A percentile compares a stretch with the other conserved stretches of the same genome.
Conservation (phyloP, 768 basidiomycete genomes). For the Plicaturopsis crispa region DNA sequence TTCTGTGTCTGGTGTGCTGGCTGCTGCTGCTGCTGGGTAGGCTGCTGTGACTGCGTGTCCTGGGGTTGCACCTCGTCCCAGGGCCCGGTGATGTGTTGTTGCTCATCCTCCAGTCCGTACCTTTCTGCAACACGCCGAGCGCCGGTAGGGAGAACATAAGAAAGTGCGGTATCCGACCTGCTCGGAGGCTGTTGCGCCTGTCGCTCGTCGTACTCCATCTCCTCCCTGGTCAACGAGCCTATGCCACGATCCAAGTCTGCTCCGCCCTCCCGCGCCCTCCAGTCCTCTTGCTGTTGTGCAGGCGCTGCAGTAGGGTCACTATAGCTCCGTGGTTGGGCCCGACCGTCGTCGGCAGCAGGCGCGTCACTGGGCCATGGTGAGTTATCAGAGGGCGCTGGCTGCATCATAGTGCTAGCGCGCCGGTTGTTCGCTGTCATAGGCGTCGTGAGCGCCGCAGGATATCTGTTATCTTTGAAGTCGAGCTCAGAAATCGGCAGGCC, state of each 20-base stretch:
- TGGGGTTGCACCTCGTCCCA: conserved; percentile 17
- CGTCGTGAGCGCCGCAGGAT: too few relatives aligned
- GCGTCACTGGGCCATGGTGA: conserved; percentile 12
- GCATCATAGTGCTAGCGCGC: conserved; percentile 20
- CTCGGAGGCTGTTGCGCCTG: conserved; percentile 29
- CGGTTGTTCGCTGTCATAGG: conserved; percentile 15
- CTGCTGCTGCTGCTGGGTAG: conserved; percentile 14
- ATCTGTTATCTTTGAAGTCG: conserved; percentile 59
- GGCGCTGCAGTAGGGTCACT: conserved; percentile 2
- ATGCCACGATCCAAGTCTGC: too few relatives aligned
- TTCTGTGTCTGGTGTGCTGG: conserved; percentile 16
- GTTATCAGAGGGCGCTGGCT: conserved; percentile 17
- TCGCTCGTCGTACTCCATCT: conserved; percentile 22
- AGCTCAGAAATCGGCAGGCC: conserved; percentile 52
- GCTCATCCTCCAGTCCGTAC: conserved; percentile 41
- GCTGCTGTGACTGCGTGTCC: conserved; percentile 17
- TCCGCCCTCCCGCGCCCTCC: too few relatives aligned
- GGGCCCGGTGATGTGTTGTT: conserved; percentile 15
- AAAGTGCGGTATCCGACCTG: conserved; percentile 20
- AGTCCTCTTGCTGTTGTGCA: neutral
- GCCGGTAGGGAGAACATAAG: conserved; percentile 37
- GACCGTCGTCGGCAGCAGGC: conserved; percentile 5
- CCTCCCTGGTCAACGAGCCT: neutral
- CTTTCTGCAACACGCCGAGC: conserved; percentile 42
- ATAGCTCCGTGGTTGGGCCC: conserved; percentile 1